Percentiles rank a stretch among this genome's conserved stretches.
Evolutionary conservation across 192 early-diverging fungal genomes (phyloP).

Genomic region (Obelidium mucronatum): DNA sequence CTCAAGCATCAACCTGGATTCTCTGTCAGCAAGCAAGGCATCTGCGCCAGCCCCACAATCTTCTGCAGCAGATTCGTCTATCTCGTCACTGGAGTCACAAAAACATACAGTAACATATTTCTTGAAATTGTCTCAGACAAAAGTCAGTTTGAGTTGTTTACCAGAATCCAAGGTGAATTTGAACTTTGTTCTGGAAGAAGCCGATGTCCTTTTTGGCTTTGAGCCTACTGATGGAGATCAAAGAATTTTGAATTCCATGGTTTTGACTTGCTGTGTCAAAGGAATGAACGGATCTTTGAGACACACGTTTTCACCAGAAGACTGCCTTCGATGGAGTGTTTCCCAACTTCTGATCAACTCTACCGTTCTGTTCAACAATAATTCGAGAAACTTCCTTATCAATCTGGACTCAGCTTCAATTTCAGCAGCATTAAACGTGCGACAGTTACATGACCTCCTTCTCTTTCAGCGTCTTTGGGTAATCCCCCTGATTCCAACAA

Average conservation of each 20-base stretch:
- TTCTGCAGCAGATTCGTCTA: slow-evolving; percentile 49
- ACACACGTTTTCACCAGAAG: slow-evolving; percentile 80
- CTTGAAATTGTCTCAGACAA: slow-evolving; percentile 64
- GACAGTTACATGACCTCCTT: slow-evolving; percentile 78
- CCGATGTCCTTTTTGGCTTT: slow-evolving; percentile 64
- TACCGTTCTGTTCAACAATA: slow-evolving; percentile 60
- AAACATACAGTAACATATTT: slow-evolving; percentile 12
- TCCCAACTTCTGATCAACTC: slow-evolving; percentile 69
- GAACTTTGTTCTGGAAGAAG: slow-evolving; percentile 72
- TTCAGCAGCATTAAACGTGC: slow-evolving; percentile 64
- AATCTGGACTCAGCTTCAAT: slow-evolving; percentile 66
- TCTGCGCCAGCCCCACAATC: neutral
- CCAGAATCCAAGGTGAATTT: slow-evolving; percentile 77
- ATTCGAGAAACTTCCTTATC: slow-evolving; percentile 55
- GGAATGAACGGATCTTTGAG: slow-evolving; percentile 57
- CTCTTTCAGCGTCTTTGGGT: slow-evolving; percentile 75
- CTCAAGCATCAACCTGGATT: slow-evolving; percentile 63
- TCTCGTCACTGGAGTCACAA: slow-evolving; percentile 33
- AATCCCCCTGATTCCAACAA: slow-evolving; percentile 41
- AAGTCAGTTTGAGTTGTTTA: slow-evolving; percentile 74
- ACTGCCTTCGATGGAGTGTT: slow-evolving; percentile 67
- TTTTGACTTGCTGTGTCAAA: slow-evolving; percentile 12
- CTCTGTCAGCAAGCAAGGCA: neutral
- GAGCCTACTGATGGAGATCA: slow-evolving; percentile 29
- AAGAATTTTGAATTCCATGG: slow-evolving; percentile 16